Evolutionary conservation across 176 grass and related monocot genomes (phyloP).

Genomic region (Zoysia japonica): DNA sequence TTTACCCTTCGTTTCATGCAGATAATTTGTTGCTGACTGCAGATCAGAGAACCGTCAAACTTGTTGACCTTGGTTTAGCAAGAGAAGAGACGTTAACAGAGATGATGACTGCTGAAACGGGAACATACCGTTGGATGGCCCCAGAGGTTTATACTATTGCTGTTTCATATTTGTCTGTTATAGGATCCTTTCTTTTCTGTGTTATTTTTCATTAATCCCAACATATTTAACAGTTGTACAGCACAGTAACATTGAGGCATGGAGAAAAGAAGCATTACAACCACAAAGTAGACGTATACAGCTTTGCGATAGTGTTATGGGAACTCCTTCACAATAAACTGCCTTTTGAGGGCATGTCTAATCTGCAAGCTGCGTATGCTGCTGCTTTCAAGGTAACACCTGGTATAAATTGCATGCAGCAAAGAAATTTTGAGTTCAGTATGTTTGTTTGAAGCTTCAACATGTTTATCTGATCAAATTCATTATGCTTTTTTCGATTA

Average conservation of each 20-base stretch:
- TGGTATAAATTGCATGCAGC: background rate
- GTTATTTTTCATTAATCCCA: conserved; percentile 21
- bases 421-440: background rate
- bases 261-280: conserved; percentile 99
- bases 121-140: conserved; percentile 99
- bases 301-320: conserved; percentile 97
- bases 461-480: background rate
- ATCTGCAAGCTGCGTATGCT: conserved; percentile 96
- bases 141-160: conserved; percentile 66
- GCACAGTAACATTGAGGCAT: conserved; percentile 94
- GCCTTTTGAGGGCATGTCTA: conserved; percentile 99
- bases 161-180: conserved; percentile 22
- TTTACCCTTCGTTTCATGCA: conserved; percentile 32
- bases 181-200: conserved; percentile 19
- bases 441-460: background rate
- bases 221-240: conserved; percentile 71
- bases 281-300: conserved; percentile 99
- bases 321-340: conserved; percentile 93
- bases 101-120: conserved; percentile 99
- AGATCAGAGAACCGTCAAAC: conserved; percentile 91
- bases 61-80: conserved; percentile 98
- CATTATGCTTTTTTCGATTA: background rate
- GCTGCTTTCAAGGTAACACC: conserved; percentile 93
- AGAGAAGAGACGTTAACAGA: conserved; percentile 98
- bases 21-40: conserved; percentile 86